Evolutionary conservation across 768 basidiomycete species (phyloP).

Genomic region (Filobasidium floriforme): DNA sequence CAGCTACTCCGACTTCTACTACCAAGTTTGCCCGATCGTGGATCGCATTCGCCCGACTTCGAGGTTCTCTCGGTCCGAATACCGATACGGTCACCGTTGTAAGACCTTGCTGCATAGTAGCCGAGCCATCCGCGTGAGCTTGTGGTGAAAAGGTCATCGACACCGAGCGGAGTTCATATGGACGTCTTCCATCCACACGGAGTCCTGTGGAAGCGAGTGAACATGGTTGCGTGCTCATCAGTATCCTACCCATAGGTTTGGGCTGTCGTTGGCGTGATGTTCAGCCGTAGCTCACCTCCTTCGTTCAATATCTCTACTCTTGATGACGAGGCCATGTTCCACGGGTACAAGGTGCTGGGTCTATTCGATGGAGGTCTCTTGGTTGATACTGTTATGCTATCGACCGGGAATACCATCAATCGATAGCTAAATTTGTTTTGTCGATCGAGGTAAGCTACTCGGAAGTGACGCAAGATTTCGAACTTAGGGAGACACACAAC

Average conservation of each 20-base stretch:
- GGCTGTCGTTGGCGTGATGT: background rate
- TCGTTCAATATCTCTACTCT: slow-evolving; percentile 41
- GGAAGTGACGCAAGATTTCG: too few relatives aligned
- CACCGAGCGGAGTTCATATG: slow-evolving; percentile 79
- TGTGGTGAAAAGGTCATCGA: slow-evolving; percentile 64
- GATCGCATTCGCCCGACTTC: slow-evolving; percentile 36
- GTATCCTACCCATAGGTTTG: background rate
- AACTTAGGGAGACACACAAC: too few relatives aligned
- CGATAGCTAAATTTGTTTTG: too few relatives aligned
- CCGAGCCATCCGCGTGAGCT: slow-evolving; percentile 75
- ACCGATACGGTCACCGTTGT: slow-evolving; percentile 82
- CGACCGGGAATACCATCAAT: too few relatives aligned
- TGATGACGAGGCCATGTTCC: slow-evolving; percentile 28
- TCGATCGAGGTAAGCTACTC: too few relatives aligned
- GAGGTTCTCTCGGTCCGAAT: slow-evolving; percentile 84
- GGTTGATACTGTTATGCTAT: background rate
- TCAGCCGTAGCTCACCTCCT: slow-evolving; percentile 29
- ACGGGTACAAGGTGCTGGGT: background rate
- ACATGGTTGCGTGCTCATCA: background rate
- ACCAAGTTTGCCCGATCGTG: slow-evolving; percentile 84
- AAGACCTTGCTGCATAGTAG: slow-evolving; percentile 75
- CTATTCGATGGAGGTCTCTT: background rate
- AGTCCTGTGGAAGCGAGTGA: slow-evolving; percentile 45
- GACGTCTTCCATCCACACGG: slow-evolving; percentile 85
- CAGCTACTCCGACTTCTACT: slow-evolving; percentile 78